A percentile compares a stretch with the other conserved stretches of the same genome.
Evolutionary conservation across 805 yeast genomes (phyloP).

Genomic region (Yarrowia porcina): DNA sequence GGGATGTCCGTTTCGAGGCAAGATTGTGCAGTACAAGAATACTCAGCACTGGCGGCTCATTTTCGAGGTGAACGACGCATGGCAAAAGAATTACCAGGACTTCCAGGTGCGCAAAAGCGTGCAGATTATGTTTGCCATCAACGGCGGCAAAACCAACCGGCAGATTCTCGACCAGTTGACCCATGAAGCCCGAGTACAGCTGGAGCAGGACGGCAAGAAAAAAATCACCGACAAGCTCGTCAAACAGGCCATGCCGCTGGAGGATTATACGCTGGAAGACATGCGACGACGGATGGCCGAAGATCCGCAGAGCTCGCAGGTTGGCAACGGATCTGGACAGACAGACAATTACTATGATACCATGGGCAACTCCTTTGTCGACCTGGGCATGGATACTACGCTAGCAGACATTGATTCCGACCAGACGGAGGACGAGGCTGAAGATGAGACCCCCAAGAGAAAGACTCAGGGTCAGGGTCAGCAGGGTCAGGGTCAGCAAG

Average conservation of each 20-base stretch:
- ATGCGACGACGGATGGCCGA: slow-evolving; percentile 19
- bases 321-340: background rate
- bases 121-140: slow-evolving; percentile 16
- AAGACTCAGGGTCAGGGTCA: background rate
- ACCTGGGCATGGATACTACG: slow-evolving; percentile 17
- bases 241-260: slow-evolving; percentile 24
- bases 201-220: slow-evolving; percentile 13
- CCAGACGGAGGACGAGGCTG: slow-evolving; percentile 23
- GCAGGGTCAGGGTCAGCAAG: background rate
- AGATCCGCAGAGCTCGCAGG: background rate
- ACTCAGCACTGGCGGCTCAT: slow-evolving; percentile 21
- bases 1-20: slow-evolving; percentile 20
- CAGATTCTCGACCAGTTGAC: slow-evolving; percentile 21
- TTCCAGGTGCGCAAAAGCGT: slow-evolving; percentile 13
- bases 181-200: background rate
- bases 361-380: slow-evolving; percentile 15
- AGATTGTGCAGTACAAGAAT: slow-evolving; percentile 23
- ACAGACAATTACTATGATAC: background rate
- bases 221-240: slow-evolving; percentile 23
- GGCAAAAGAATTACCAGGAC: slow-evolving; percentile 24
- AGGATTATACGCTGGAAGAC: slow-evolving; percentile 18
- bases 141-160: slow-evolving; percentile 19
- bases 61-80: slow-evolving; percentile 23
- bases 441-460: background rate
- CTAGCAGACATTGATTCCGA: slow-evolving; percentile 13